Conservation (phyloP, 2,329 filamentous ascomycete species). For the Colletotrichum spaethianum region DNA sequence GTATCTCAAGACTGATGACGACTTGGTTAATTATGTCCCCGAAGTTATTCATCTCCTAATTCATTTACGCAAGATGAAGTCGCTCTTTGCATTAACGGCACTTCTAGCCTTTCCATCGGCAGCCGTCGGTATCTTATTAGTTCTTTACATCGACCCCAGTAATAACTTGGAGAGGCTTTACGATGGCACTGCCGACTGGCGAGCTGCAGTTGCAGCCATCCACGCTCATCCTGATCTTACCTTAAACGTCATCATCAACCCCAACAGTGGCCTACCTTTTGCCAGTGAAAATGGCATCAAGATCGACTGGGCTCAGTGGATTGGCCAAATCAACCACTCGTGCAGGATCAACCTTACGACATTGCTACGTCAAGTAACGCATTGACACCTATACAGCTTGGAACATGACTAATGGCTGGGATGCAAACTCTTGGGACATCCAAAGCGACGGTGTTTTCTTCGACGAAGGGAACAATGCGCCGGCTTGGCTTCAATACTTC, state of each 20-base stretch:
- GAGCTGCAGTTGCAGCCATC: conserved; percentile 15
- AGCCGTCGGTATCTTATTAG: conserved; percentile 9
- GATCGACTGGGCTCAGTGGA: conserved; percentile 27
- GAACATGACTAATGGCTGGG: neutral
- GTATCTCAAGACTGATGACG: neutral
- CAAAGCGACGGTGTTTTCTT: conserved; percentile 21
- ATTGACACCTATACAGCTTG: conserved; percentile 14
- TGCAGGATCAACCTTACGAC: neutral
- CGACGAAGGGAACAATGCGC: conserved; percentile 17
- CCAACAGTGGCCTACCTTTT: conserved; percentile 12
- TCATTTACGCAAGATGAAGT: neutral
- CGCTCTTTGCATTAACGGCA: neutral
- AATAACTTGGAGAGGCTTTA: conserved; percentile 2
- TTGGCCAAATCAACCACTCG: conserved; percentile 19
- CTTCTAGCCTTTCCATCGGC: neutral
- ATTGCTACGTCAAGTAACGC: neutral
- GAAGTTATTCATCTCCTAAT: rapidly evolving
- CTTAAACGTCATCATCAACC: conserved; percentile 26
- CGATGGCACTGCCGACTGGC: conserved; percentile 19
- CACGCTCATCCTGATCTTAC: conserved; percentile 13
- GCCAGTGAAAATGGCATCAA: conserved; percentile 12
- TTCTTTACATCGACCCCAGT: conserved; percentile 24
- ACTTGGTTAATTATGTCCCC: neutral
- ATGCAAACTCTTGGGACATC: conserved; percentile 1
- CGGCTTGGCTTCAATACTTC: conserved; percentile 13